Percentiles rank a stretch among this genome's conserved stretches.
Evolutionary conservation across 345 rosid species (phyloP).

Genomic region (Salix koriyanagi): DNA sequence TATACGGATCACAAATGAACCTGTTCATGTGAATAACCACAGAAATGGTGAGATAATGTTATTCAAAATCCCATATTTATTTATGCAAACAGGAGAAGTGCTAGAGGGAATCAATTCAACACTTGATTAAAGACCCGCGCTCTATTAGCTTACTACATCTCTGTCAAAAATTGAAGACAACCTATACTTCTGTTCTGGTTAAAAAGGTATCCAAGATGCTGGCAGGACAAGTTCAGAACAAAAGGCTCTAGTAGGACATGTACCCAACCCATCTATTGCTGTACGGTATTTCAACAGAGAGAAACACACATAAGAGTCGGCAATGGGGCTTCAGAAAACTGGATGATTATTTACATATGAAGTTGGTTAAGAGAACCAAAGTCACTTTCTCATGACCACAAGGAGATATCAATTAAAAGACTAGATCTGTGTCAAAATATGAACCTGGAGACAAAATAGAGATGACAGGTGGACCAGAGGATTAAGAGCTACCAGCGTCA

Average conservation of each 20-base stretch:
- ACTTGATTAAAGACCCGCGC: not conserved
- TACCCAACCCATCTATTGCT: too few species aligned
- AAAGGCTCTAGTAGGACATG: too few species aligned
- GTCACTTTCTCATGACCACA: not conserved
- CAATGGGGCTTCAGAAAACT: too few species aligned
- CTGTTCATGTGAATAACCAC: constrained; percentile 24
- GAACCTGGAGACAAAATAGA: not conserved
- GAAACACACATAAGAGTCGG: not conserved
- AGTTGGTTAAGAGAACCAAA: not conserved
- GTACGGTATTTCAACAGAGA: not conserved
- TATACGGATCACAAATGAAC: constrained; percentile 82
- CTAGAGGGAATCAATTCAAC: not conserved
- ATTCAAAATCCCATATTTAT: not conserved
- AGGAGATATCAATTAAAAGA: not conserved
- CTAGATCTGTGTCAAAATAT: not conserved
- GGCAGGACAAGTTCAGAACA: not conserved
- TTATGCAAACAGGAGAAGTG: not conserved
- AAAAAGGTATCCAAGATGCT: not conserved
- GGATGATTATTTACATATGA: not conserved
- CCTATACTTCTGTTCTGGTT: not conserved
- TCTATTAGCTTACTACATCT: not conserved
- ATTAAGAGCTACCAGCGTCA: not conserved
- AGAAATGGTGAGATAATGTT: not conserved
- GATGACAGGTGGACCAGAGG: not conserved
- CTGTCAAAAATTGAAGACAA: not conserved